These are phyloP conservation scores for Kuraishia capsulata DNA, from an alignment of 805 yeast species.

Conservation along the genomic window DNA sequence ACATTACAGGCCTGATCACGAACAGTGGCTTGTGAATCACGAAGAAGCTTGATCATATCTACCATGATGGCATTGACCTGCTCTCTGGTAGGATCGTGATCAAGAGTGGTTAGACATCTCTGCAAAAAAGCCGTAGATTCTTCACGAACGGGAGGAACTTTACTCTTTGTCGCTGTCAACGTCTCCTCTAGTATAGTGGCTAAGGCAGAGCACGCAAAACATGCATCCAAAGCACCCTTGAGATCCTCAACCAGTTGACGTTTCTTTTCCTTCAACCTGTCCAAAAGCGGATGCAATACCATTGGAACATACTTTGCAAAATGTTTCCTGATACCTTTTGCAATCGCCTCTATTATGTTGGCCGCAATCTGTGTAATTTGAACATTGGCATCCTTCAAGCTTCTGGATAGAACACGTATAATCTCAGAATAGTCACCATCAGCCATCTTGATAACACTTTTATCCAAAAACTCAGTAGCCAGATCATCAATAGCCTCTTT, in stretches of 20 bases:
- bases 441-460: conserved; percentile 43
- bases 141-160: conserved; percentile 74
- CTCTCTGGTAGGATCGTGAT: conserved; percentile 33
- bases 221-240: conserved; percentile 53
- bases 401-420: conserved; percentile 54
- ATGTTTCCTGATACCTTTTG: conserved; percentile 51
- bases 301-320: conserved; percentile 46
- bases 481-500: conserved; percentile 74
- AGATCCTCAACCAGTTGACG: conserved; percentile 67
- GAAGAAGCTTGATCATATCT: conserved; percentile 50
- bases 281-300: conserved; percentile 57
- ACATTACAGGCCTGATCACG: conserved; percentile 70
- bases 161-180: conserved; percentile 54
- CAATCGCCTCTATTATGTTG: conserved; percentile 48
- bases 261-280: conserved; percentile 84
- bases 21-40: conserved; percentile 79
- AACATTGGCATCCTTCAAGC: conserved; percentile 82
- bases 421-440: conserved; percentile 59
- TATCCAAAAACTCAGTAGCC: conserved; percentile 22
- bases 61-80: conserved; percentile 54
- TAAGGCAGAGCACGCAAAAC: conserved; percentile 42
- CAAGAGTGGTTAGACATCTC: conserved; percentile 49
- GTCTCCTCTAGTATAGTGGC: conserved; percentile 52
- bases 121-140: conserved; percentile 60
- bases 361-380: conserved; percentile 80